Evolutionary conservation across 805 yeast genomes (phyloP).

Genomic region (Wickerhamiella brachini): DNA sequence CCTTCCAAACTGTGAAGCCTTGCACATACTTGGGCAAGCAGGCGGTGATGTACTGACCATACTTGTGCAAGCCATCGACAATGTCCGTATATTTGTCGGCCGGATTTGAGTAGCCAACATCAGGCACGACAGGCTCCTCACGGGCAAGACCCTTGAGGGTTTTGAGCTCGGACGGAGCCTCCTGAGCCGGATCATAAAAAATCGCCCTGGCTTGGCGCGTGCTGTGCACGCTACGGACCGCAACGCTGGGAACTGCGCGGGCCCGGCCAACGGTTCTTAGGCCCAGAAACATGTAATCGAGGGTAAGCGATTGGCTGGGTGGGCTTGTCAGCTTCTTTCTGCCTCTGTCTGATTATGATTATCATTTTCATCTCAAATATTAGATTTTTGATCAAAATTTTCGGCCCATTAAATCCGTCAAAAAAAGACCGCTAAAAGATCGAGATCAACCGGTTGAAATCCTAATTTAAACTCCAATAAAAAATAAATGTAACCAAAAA

Average conservation of each 20-base stretch:
- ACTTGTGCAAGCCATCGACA: conserved; percentile 60
- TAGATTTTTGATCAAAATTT: no score
- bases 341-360: no score
- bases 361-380: no score
- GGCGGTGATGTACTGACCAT: conserved; percentile 65
- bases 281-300: background rate
- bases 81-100: conserved; percentile 59
- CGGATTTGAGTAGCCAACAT: conserved; percentile 37
- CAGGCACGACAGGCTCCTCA: conserved; percentile 22
- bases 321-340: background rate
- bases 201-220: background rate
- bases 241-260: background rate
- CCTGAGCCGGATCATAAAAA: conserved; percentile 8
- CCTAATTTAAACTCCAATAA: no score
- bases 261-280: background rate
- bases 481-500: no score
- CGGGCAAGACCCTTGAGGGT: conserved; percentile 20
- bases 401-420: no score
- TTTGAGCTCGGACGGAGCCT: conserved; percentile 24
- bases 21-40: conserved; percentile 72
- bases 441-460: no score
- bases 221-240: background rate
- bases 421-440: no score
- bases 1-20: conserved; percentile 82
- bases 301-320: background rate